Conservation (phyloP, 495 filamentous ascomycete genomes). For the Apiosordaria backusii region DNA sequence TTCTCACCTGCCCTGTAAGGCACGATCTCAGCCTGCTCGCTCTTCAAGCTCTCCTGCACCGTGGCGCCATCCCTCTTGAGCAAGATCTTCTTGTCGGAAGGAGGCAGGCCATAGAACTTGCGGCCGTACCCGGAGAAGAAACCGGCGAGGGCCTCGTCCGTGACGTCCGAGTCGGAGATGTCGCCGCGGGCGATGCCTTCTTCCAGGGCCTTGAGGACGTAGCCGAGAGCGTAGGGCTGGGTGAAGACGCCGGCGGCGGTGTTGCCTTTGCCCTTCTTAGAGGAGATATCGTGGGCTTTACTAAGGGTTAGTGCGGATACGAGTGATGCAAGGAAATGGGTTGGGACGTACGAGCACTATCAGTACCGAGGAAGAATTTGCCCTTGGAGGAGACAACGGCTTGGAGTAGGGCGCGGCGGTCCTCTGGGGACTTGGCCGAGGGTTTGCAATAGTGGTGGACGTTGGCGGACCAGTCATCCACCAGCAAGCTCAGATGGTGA, state of each 20-base stretch:
- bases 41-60: constrained; percentile 34
- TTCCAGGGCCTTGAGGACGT: constrained; percentile 71
- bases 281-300: constrained; percentile 70
- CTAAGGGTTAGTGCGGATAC: neutral
- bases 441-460: constrained; percentile 84
- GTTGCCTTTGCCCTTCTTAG: constrained; percentile 66
- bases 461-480: constrained; percentile 72
- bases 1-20: constrained; percentile 65
- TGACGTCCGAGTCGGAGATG: constrained; percentile 61
- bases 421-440: constrained; percentile 67
- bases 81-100: constrained; percentile 20
- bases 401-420: constrained; percentile 70
- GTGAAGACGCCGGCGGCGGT: constrained; percentile 86
- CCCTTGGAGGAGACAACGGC: constrained; percentile 62
- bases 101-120: constrained; percentile 57
- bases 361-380: constrained; percentile 72
- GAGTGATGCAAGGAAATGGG: constrained; percentile 48
- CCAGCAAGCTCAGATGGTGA: constrained; percentile 75
- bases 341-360: constrained; percentile 23
- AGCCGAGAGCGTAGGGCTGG: constrained; percentile 76
- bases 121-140: constrained; percentile 76
- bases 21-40: constrained; percentile 59
- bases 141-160: constrained; percentile 62
- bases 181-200: constrained; percentile 63
- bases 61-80: constrained; percentile 21